Conservation (phyloP, 2,329 filamentous ascomycete species). For the Colletotrichum navitas region DNA sequence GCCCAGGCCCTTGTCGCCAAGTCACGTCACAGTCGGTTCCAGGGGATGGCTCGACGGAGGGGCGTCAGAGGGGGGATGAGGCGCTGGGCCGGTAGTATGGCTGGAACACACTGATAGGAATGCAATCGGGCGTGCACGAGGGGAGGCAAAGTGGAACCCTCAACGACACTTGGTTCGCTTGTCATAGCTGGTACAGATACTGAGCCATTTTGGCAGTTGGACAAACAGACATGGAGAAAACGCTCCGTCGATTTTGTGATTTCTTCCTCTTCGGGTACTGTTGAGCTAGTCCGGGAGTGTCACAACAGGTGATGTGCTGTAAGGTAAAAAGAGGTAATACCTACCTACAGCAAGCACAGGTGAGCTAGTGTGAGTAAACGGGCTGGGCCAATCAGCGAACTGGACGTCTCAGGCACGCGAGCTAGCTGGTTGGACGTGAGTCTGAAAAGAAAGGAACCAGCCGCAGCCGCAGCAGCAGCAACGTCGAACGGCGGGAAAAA, state of each 20-base stretch:
- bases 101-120: constrained; percentile 2
- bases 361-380: constrained; percentile 28
- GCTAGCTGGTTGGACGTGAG: constrained; percentile 23
- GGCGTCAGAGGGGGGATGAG: constrained; percentile 3
- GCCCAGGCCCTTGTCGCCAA: neutral
- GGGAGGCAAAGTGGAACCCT: neutral
- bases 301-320: neutral
- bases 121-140: neutral
- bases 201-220: constrained; percentile 2
- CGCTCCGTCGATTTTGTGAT: too few relatives aligned
- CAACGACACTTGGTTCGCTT: neutral
- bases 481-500: neutral
- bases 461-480: neutral
- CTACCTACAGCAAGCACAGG: neutral
- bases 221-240: neutral
- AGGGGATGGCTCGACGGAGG: constrained; percentile 9
- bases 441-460: neutral
- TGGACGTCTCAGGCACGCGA: constrained; percentile 28
- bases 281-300: neutral
- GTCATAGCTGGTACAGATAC: neutral
- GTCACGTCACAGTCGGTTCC: constrained; percentile 36
- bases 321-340: neutral
- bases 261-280: neutral
- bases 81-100: neutral
- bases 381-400: constrained; percentile 25